Conservation (phyloP, 371 early-diverging fungal species). For the Mortierella sp. region DNA sequence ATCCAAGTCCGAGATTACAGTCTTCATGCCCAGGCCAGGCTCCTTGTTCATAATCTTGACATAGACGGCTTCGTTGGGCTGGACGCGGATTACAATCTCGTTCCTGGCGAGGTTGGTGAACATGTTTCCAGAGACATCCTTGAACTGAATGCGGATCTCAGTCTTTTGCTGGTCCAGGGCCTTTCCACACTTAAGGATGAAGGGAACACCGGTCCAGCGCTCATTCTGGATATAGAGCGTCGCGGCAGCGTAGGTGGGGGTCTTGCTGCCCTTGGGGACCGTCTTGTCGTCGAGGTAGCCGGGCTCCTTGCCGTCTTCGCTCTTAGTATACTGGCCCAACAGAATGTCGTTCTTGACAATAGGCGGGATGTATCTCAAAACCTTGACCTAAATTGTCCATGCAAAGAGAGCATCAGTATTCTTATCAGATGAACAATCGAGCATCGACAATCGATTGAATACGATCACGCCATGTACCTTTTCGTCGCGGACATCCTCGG, state of each 20-base stretch:
- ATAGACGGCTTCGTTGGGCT: slow-evolving; percentile 96
- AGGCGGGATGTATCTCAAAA: slow-evolving; percentile 88
- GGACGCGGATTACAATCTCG: slow-evolving; percentile 96
- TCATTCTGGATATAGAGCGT: slow-evolving; percentile 92
- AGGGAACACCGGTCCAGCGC: slow-evolving; percentile 97
- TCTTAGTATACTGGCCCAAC: slow-evolving; percentile 88
- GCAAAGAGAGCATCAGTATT: background rate
- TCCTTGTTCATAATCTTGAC: slow-evolving; percentile 97
- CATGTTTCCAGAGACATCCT: slow-evolving; percentile 88
- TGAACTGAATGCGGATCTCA: slow-evolving; percentile 96
- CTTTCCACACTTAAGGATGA: slow-evolving; percentile 97
- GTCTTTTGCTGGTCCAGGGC: slow-evolving; percentile 94
- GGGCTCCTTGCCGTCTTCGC: slow-evolving; percentile 80
- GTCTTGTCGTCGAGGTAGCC: slow-evolving; percentile 94
- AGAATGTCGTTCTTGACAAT: slow-evolving; percentile 83
- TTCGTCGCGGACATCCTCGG: slow-evolving; percentile 94
- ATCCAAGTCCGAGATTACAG: slow-evolving; percentile 91
- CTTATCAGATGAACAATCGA: background rate
- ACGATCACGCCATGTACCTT: slow-evolving; percentile 67
- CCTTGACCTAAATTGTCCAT: slow-evolving; percentile 73
- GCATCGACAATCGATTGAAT: background rate
- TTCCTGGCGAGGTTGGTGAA: slow-evolving; percentile 81
- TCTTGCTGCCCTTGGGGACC: slow-evolving; percentile 82
- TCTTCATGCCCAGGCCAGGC: slow-evolving; percentile 80
- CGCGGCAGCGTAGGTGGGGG: slow-evolving; percentile 95